Percentiles rank a stretch among this genome's conserved stretches.
Conservation (phyloP, 2,329 filamentous ascomycete species). For the Sporothrix brunneoviolacea region DNA sequence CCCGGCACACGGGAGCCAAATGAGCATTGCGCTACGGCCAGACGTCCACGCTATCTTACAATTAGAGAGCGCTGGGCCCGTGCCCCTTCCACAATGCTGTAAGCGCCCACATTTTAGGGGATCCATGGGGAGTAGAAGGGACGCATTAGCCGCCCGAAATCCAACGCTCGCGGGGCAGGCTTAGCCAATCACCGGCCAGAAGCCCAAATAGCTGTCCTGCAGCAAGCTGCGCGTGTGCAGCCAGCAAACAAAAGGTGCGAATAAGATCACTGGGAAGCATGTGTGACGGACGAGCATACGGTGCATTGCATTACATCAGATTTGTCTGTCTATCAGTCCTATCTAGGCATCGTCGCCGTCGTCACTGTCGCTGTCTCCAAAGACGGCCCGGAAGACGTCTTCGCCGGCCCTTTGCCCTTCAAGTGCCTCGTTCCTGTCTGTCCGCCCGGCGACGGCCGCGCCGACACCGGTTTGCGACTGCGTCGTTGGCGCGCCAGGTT, state of each 20-base stretch:
- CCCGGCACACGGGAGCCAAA: too few species aligned
- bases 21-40: too few species aligned
- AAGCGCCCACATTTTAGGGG: slow-evolving; percentile 8
- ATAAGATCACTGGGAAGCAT: too few species aligned
- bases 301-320: too few species aligned
- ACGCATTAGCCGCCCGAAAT: slow-evolving; percentile 1
- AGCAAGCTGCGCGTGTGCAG: too few species aligned
- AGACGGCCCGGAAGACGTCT: slow-evolving; percentile 84
- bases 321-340: too few species aligned
- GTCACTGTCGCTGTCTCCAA: slow-evolving; percentile 78
- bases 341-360: slow-evolving; percentile 17
- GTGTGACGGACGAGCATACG: too few species aligned
- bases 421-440: slow-evolving; percentile 70
- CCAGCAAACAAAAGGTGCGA: too few species aligned
- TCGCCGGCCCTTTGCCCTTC: slow-evolving; percentile 69
- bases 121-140: neutral
- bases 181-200: neutral
- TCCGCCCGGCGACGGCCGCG: slow-evolving; percentile 45
- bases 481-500: too few species aligned
- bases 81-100: too few species aligned
- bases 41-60: too few species aligned
- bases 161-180: neutral
- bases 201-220: neutral
- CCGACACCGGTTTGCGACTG: neutral
- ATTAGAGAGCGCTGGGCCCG: too few species aligned